A percentile compares a stretch with the other conserved stretches of the same genome.
phyloP scores from a whole-genome alignment of 1,284 basidiomycete species.

The Cutaneotrichosporon sp. region DNA sequence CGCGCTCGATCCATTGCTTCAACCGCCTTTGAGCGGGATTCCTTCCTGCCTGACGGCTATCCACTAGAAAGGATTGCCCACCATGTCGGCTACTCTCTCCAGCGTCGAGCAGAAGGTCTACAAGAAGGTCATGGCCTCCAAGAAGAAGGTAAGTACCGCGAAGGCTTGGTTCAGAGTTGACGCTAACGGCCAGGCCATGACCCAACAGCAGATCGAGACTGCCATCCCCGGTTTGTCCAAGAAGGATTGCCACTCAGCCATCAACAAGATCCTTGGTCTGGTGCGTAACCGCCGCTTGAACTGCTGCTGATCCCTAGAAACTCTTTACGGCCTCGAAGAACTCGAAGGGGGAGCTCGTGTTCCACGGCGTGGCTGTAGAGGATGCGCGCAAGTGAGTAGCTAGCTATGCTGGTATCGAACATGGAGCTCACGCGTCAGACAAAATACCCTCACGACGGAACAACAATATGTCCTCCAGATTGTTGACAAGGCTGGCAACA shows the following conservation, averaged over 20 bases:
- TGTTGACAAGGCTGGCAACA: constrained; percentile 28
- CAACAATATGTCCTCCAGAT: constrained; percentile 41
- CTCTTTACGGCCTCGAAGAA: constrained; percentile 28
- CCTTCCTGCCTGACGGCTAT: constrained; percentile 7
- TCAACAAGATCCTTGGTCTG: constrained; percentile 29
- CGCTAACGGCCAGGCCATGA: constrained; percentile 32
- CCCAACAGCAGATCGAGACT: constrained; percentile 30
- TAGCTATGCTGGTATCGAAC: too few species aligned
- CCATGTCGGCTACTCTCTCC: constrained; percentile 37
- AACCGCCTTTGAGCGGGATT: constrained; percentile 1
- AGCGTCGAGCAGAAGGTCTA: constrained; percentile 48
- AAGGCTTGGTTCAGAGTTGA: background rate
- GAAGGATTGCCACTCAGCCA: constrained; percentile 28
- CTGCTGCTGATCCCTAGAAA: constrained; percentile 12
- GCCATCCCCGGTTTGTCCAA: constrained; percentile 32
- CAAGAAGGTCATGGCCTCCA: constrained; percentile 46
- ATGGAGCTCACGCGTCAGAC: constrained; percentile 22
- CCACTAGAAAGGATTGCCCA: background rate
- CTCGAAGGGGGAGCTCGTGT: constrained; percentile 30
- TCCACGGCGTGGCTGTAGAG: constrained; percentile 36
- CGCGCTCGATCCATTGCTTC: background rate
- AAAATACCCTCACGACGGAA: constrained; percentile 40
- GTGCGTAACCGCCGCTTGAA: constrained; percentile 20
- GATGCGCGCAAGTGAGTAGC: constrained; percentile 40
- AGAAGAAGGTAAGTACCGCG: constrained; percentile 44